Base-by-base conservation (phyloP, 2,329 filamentous ascomycete species). In the Botryotinia convoluta region DNA sequence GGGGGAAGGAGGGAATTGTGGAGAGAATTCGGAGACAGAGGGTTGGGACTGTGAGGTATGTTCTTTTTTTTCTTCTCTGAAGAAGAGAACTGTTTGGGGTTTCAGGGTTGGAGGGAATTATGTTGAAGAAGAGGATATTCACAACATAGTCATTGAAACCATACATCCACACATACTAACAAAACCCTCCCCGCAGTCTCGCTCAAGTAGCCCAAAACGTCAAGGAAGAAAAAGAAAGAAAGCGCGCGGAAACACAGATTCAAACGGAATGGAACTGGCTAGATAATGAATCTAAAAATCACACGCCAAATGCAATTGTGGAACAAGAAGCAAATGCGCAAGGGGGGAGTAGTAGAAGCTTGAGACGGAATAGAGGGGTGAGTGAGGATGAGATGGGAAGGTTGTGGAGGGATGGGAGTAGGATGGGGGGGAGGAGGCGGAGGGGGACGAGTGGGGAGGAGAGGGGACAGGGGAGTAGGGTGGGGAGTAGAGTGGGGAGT, bases 11-110 rank as follows among this genome's bases (percentile, higher is more conserved):
- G 59, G 76, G 74, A 3, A 75, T 78, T 51, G 44, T 79, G 22
- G 75, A 77, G 26, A 79, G 74, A 57, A 76, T 79, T 48, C 76
- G 74, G 59, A 79, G 73, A 61, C 74, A 75, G 72, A 75, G 64
- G 63, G 67, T 71, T 26, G 72, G 51, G 22, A 75, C 63, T 45
- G 48, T 45, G 45, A 72, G 61, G 45, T 54, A 32, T 26, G 65
- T 54, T 32, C 0, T 1, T 26, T 42, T 42, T 9, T 12, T 65
- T 37, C 2, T 18, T 51, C 8, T 14, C 5, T 7, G 12, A 54
- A 16, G 1, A n/a, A 5, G 1, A 20, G 1, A 32, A 12, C 1
- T n/a, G 5, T 18, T 29, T 18, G n/a, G 51, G 32, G 18, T 5
- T 14, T 26, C 39, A 39, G 26, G n/a, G 2, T 7, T 4, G 26